Percentiles rank a stretch among this genome's conserved stretches.
Evolutionary conservation across 371 early-diverging fungal species (phyloP).

Genomic region (Mucor indicus): DNA sequence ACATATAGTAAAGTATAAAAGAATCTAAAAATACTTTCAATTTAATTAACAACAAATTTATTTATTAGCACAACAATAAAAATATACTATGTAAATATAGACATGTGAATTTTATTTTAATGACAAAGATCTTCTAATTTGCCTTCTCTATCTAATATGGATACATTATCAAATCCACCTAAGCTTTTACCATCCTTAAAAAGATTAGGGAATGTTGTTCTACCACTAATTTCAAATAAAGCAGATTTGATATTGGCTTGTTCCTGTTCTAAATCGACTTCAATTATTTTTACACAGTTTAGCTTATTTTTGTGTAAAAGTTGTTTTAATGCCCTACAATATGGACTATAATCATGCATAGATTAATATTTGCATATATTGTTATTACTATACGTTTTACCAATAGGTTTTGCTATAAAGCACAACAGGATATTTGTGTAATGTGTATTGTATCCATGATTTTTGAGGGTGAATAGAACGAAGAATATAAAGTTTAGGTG

Average conservation of each 20-base stretch:
- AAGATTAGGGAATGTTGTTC: slow-evolving; percentile 44
- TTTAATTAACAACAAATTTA: too few relatives aligned
- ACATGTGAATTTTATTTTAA: too few relatives aligned
- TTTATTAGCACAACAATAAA: too few relatives aligned
- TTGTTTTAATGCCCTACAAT: slow-evolving; percentile 52
- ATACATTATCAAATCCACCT: slow-evolving; percentile 44
- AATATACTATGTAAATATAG: neutral
- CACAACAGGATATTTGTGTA: slow-evolving; percentile 48
- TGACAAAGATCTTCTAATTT: slow-evolving; percentile 19
- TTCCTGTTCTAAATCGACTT: slow-evolving; percentile 37
- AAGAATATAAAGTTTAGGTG: slow-evolving; percentile 34
- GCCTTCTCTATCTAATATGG: slow-evolving; percentile 38
- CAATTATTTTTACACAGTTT: slow-evolving; percentile 38
- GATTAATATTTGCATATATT: too few relatives aligned
- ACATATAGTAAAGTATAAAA: slow-evolving; percentile 24
- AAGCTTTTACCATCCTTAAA: slow-evolving; percentile 41
- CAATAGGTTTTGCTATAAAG: slow-evolving; percentile 66
- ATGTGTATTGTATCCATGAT: slow-evolving; percentile 33
- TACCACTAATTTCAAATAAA: slow-evolving; percentile 28
- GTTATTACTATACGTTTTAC: slow-evolving; percentile 15
- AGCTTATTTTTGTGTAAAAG: slow-evolving; percentile 42
- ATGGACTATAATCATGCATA: slow-evolving; percentile 28
- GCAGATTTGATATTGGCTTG: slow-evolving; percentile 27
- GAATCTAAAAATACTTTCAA: neutral
- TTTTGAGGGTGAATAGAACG: slow-evolving; percentile 26